Evolutionary conservation across 441 rosid genomes (phyloP), one percentile per base, ranked within the genome.

Genomic region (Euphorbia corollata): DNA sequence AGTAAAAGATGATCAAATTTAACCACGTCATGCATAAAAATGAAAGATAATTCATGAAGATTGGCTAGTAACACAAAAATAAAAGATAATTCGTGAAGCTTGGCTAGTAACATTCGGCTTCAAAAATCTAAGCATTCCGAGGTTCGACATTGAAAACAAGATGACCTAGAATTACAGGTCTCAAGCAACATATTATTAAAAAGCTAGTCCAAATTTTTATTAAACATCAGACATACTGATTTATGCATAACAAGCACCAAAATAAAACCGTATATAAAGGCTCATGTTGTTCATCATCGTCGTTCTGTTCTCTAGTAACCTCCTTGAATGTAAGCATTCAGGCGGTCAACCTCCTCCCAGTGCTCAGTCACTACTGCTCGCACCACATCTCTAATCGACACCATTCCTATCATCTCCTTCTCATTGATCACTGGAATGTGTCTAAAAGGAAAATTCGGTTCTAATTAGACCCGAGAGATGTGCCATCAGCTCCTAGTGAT

Each of bases 351-450:
- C 89, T 92, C 97, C 75, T 86, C 94, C 22, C 96, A 71, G 66
- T 92, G 94, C 82, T 92, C 97, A 18, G 67, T 77, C 77, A 92
- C 97, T 69, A 92, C 98, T 11, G 98, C 98, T 51, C 97, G 98
- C 24, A 92, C 98, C 58, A 92, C 98, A 72, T 92, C 98, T 80
- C 97, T 97, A 13, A 92, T 88, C 65, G 98, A 92, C 64, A 92
- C 94, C 98, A 92, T 92, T 24, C 98, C 98, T 0, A 79, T 18
- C 97, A 92, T 92, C 57, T 75, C 92, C 81, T 78, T 83, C 13
- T 78, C 86, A 65, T 82, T 69, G 60, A 92, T 80, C 8, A 92
- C 96, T 0, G 98, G 98, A 74, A 90, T 90, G 83, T 92, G 98
- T 81, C 98, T 84, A n/a, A n/a, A n/a, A n/a, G n/a, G n/a, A n/a